Evolutionary conservation across 495 filamentous ascomycete genomes (phyloP), one percentile per base, ranked within the genome.

Genomic region (Jackrogersella multiformis): DNA sequence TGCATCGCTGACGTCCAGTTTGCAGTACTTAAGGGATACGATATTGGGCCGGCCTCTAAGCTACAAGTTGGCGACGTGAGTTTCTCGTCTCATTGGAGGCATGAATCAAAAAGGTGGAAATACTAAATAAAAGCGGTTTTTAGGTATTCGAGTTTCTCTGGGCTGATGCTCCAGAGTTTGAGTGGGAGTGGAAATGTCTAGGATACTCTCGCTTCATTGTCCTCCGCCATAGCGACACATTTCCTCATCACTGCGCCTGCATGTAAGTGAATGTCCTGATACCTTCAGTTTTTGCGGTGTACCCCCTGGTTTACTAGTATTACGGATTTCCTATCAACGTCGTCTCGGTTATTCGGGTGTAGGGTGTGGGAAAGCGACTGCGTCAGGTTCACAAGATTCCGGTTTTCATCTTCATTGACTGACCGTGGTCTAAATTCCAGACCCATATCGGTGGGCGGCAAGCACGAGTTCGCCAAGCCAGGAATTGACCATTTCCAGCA

Each of bases 101-200:
- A 21, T 41, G 30, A 41, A 26, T 32, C 13, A 6, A 20, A 63
- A 26, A 21, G 20, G 7, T 9, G 45, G 45, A 5, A 41, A 23
- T 60, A 44, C 60, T 68, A 56, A 68, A 56, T 57, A 35, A 16
- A 42, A 23, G 3, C 5, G 26, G 38, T 15, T 32, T 42, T 16
- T 55, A 75, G 73, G 73, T 75, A n/a, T 75, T 75, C 57, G 73
- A 75, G 61, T 75, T 75, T 62, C 70, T 75, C 28, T 75, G 73
- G 73, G 73, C 73, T 52, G 73, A 75, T 30, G 67, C 70, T 28
- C 61, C 67, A 32, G 73, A 75, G 28, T 75, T 75, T 15, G 70
- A 75, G 48, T 75, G 73, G 73, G 73, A 75, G 56, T 75, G 73
- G 73, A 75, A 75, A 68, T 75, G 73, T 56, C 62, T 75, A 16